Percentiles rank a stretch among this genome's conserved stretches.
Evolutionary conservation across 2,329 filamentous ascomycete species (phyloP).

Genomic region (Dactylellina parvicollis): DNA sequence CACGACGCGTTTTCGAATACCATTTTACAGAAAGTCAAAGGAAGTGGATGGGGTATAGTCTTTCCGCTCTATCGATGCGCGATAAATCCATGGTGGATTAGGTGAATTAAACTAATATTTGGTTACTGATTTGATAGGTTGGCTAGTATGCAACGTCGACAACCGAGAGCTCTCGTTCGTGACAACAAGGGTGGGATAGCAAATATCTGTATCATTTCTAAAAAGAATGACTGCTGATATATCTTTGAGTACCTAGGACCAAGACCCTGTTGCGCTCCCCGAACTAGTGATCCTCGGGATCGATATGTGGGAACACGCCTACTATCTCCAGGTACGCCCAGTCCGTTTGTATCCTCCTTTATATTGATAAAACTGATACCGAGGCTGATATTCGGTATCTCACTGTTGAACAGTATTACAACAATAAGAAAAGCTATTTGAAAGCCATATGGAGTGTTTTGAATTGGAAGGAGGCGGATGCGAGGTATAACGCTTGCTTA

Average conservation of each 20-base stretch:
- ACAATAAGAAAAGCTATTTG: constrained; percentile 78
- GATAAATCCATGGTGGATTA: not conserved
- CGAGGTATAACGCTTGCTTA: constrained; percentile 63
- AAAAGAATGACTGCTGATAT: not conserved
- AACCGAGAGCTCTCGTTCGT: constrained; percentile 73
- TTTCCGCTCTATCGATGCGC: not conserved
- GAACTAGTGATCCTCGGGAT: constrained; percentile 78
- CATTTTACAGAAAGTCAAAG: constrained; percentile 76
- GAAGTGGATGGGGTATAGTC: constrained; percentile 76
- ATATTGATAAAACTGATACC: not conserved
- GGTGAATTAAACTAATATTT: not conserved
- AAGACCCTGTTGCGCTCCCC: constrained; percentile 76
- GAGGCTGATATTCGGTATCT: not conserved
- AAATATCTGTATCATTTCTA: not conserved
- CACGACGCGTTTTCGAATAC: constrained; percentile 71
- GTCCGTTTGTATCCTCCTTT: not conserved
- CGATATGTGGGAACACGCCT: constrained; percentile 92
- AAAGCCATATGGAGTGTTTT: constrained; percentile 81
- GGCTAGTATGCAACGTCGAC: constrained; percentile 73
- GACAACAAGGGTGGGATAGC: constrained; percentile 71
- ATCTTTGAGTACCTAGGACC: constrained; percentile 66
- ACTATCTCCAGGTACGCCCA: constrained; percentile 71
- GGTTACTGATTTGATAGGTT: constrained; percentile 63
- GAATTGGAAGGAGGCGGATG: constrained; percentile 78
- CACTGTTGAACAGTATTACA: constrained; percentile 76